Evolutionary conservation across 2,329 filamentous ascomycete species (phyloP), one percentile per base, ranked within the genome.

Genomic region (Clonostachys sp.): DNA sequence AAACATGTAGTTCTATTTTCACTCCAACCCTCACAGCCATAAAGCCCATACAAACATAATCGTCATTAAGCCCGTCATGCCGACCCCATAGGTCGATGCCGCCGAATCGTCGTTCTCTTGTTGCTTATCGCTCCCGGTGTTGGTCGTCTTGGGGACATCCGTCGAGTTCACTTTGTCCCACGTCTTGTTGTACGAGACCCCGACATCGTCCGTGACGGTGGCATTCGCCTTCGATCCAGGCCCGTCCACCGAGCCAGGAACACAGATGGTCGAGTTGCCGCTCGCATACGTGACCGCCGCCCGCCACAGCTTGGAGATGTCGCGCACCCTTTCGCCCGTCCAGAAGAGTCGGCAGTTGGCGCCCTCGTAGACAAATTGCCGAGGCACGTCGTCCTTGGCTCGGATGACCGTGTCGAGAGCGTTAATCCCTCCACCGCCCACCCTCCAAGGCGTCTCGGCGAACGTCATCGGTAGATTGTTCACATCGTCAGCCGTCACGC

Each of bases 311-410:
- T 39, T n/a, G 36, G 12, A 34, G n/a, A 16, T 41, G n/a, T n/a
- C 36, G n/a, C 24, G 44, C 12, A 16, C 18, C 44, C 24, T 16
- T n/a, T 33, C 35, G 16, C 14, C 10, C 20, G 44, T 46, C 17
- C n/a, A 46, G 35, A 46, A 46, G 14, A 46, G 44, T 3, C 44
- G 17, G 20, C 44, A 46, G 44, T 46, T 20, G 35, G 44, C 35
- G 44, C 35, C 34, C 20, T 46, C 24, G 20, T 46, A 46, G 35
- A 30, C 36, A 38, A 41, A 46, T 17, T 46, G 44, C 12, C 24
- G 30, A 2, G 44, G 44, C 36, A 39, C 36, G 36, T 39, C 36
- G 36, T 39, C 36, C 9, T 30, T 30, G 9, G 24, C 24, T 4
- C 24, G 24, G 24, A 30, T 30, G 24, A 30, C 24, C 24, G 24